Percentiles rank a stretch among this genome's conserved stretches.
phyloP scores from a whole-genome alignment of 208 protist species.

The Acanthamoeba rhysodes region DNA sequence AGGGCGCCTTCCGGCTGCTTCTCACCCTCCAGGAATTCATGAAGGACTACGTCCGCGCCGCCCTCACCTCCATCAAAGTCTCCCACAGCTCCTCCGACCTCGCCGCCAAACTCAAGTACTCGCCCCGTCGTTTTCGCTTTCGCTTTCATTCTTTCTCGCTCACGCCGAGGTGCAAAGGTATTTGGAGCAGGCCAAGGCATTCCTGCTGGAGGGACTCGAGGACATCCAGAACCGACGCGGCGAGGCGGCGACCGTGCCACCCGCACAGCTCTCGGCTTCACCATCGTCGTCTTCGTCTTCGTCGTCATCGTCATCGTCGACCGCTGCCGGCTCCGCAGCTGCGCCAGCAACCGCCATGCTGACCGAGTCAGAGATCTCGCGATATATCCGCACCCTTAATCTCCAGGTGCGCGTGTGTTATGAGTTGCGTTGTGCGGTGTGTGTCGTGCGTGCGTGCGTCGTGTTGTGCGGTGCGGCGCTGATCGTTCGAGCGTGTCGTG shows the following conservation, averaged over 20 bases:
- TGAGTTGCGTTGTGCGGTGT: background rate
- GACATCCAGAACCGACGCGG: background rate
- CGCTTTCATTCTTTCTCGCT: background rate
- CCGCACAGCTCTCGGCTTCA: background rate
- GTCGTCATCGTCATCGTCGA: background rate
- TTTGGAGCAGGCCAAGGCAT: constrained; percentile 43
- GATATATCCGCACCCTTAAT: constrained; percentile 32
- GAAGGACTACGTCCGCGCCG: constrained; percentile 83
- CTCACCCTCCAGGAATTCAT: constrained; percentile 84
- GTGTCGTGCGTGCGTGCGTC: too few species aligned
- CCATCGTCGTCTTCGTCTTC: too few species aligned
- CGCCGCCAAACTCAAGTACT: background rate
- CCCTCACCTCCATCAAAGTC: constrained; percentile 85
- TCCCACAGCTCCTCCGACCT: constrained; percentile 67
- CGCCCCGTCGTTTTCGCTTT: too few species aligned
- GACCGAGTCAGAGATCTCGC: constrained; percentile 6
- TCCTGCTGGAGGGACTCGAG: constrained; percentile 22
- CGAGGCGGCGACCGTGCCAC: background rate
- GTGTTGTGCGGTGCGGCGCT: background rate
- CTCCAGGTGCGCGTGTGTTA: background rate
- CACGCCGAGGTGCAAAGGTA: background rate
- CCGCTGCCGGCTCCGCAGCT: background rate
- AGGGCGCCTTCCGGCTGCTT: constrained; percentile 76
- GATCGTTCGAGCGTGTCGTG: too few species aligned
- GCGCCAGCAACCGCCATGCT: background rate